Evolutionary conservation across 1,284 basidiomycete species (phyloP).

Genomic region (Leccinum variabile): DNA sequence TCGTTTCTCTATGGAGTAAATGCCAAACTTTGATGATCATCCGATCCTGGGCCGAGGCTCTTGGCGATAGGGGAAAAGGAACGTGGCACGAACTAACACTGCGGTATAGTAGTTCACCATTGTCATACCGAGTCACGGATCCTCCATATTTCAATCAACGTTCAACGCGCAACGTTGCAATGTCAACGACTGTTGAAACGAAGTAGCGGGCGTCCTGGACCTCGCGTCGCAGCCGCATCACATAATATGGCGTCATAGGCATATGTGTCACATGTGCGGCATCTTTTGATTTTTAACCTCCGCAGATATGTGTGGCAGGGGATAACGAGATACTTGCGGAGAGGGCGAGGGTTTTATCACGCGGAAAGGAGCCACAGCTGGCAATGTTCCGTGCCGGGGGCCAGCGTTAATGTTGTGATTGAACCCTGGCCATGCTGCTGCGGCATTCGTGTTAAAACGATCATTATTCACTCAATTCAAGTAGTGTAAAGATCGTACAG

Average conservation of each 20-base stretch:
- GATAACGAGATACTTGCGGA: background rate
- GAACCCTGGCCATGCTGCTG: too few species aligned
- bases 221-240: too few species aligned
- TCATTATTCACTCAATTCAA: too few species aligned
- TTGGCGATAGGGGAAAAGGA: background rate
- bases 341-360: background rate
- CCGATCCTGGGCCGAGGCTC: constrained; percentile 2
- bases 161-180: too few species aligned
- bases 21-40: constrained; percentile 14
- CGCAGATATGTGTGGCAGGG: background rate
- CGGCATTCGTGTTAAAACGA: too few species aligned
- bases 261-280: background rate
- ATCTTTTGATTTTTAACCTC: background rate
- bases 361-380: background rate
- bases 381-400: too few species aligned
- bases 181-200: constrained; percentile 5
- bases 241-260: too few species aligned
- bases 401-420: too few species aligned
- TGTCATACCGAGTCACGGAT: background rate
- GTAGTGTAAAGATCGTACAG: too few species aligned
- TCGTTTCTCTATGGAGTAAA: constrained; percentile 1
- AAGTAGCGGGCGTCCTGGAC: too few species aligned
- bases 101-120: too few species aligned
- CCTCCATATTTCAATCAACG: too few species aligned
- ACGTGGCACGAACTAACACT: background rate